phyloP scores from a whole-genome alignment of 1,284 basidiomycete genomes.

The Ceratobasidium papillatum region DNA sequence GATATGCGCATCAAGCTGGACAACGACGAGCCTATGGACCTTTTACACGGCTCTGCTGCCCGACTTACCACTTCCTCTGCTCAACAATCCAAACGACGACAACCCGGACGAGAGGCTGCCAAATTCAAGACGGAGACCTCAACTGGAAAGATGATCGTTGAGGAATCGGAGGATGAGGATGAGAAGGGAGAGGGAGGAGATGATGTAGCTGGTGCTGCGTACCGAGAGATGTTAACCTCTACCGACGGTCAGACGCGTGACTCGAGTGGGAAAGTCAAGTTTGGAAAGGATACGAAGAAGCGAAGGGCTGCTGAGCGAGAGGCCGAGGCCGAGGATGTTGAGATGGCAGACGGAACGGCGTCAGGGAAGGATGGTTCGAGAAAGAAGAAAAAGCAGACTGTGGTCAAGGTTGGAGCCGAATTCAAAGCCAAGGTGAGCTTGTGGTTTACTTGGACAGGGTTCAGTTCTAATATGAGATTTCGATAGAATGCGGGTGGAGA shows the following conservation, averaged over 20 bases:
- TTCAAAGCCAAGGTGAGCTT: constrained; percentile 82
- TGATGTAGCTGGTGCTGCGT: constrained; percentile 80
- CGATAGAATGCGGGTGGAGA: constrained; percentile 89
- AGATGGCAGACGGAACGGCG: constrained; percentile 67
- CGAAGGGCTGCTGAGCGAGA: constrained; percentile 72
- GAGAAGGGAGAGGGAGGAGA: constrained; percentile 51
- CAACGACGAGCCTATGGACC: constrained; percentile 95
- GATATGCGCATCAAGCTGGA: constrained; percentile 81
- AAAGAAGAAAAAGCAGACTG: constrained; percentile 62
- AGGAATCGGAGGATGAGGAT: constrained; percentile 60
- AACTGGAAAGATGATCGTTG: constrained; percentile 91
- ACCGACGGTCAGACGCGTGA: constrained; percentile 90
- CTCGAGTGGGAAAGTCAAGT: constrained; percentile 85
- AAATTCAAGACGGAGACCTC: constrained; percentile 88
- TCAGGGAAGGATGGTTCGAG: constrained; percentile 51
- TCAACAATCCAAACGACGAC: constrained; percentile 65
- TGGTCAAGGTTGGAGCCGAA: constrained; percentile 77
- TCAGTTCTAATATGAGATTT: background rate
- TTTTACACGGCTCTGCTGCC: constrained; percentile 84
- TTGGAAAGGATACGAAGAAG: constrained; percentile 97
- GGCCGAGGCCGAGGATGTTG: constrained; percentile 67
- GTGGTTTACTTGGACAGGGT: background rate
- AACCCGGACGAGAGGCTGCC: constrained; percentile 86
- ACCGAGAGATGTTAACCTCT: constrained; percentile 81
- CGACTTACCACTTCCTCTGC: constrained; percentile 79